phyloP scores from a whole-genome alignment of 495 filamentous ascomycete species.

The Evansstolkia leycettana region DNA sequence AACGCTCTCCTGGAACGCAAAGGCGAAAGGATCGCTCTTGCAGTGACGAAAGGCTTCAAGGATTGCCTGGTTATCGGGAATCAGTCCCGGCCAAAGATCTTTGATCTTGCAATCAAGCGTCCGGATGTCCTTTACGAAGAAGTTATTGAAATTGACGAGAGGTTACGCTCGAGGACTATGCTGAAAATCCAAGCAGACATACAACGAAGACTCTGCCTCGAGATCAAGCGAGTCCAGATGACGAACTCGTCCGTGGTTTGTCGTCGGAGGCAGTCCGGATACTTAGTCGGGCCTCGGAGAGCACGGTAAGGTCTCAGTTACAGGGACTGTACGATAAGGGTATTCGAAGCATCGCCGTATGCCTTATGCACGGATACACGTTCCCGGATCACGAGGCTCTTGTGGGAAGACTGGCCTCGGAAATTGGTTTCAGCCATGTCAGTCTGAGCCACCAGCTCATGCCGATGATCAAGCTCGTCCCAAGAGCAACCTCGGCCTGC shows the following conservation, averaged over 20 bases:
- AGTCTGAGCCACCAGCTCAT: conserved; percentile 43
- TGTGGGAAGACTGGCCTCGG: conserved; percentile 13
- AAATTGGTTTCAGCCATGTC: conserved; percentile 36
- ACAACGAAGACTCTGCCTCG: not conserved
- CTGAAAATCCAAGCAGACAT: conserved; percentile 16
- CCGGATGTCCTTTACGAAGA: conserved; percentile 60
- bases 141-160: conserved; percentile 62
- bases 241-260: conserved; percentile 10
- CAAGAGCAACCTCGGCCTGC: conserved; percentile 73
- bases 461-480: conserved; percentile 63
- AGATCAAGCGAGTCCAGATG: not conserved
- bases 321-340: conserved; percentile 21
- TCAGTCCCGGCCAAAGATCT: conserved; percentile 63
- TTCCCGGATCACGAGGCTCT: conserved; percentile 30
- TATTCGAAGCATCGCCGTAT: conserved; percentile 32
- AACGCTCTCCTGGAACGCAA: conserved; percentile 82
- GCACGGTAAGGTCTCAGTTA: conserved; percentile 17
- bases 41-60: conserved; percentile 78
- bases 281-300: conserved; percentile 13
- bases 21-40: conserved; percentile 73
- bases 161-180: conserved; percentile 63
- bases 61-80: conserved; percentile 76
- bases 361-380: conserved; percentile 34
- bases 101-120: conserved; percentile 58
- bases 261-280: conserved; percentile 33